Evolutionary conservation across 805 yeast species (phyloP).

Genomic region (Starmerella roubikii): DNA sequence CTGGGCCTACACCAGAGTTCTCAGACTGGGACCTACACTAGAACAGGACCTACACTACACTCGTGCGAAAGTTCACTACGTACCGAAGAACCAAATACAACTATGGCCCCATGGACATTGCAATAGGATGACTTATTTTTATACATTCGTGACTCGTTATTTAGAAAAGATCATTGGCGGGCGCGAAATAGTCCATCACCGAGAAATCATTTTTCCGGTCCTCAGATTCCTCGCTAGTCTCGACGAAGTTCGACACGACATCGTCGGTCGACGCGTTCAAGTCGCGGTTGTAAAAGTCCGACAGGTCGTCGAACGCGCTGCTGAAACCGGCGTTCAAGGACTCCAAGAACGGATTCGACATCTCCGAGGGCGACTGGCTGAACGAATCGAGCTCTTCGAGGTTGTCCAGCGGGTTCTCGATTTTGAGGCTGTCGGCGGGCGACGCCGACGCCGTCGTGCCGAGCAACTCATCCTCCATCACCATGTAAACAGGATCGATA

Average conservation of each 20-base stretch:
- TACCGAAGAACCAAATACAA: no score
- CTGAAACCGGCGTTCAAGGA: neutral
- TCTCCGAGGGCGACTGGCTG: no score
- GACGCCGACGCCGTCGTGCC: neutral
- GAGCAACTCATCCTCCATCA: neutral
- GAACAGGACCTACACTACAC: no score
- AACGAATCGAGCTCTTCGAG: neutral
- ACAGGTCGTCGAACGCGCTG: constrained; percentile 8
- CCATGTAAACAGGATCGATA: constrained; percentile 7
- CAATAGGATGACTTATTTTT: neutral
- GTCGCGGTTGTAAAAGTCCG: constrained; percentile 10
- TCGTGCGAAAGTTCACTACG: no score
- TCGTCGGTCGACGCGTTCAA: neutral
- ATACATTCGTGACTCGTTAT: neutral
- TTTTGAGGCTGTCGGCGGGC: neutral
- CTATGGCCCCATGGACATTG: neutral
- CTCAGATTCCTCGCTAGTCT: neutral
- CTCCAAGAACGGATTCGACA: no score
- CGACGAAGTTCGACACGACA: neutral
- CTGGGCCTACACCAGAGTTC: no score
- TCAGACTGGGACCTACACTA: no score
- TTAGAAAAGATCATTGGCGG: constrained; percentile 9
- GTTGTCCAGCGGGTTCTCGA: no score
- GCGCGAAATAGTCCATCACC: constrained; percentile 14
- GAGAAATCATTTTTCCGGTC: constrained; percentile 6